These are phyloP conservation scores for Xanthoconium purpureum DNA, from an alignment of 768 basidiomycete genomes.

Conservation along the genomic window DNA sequence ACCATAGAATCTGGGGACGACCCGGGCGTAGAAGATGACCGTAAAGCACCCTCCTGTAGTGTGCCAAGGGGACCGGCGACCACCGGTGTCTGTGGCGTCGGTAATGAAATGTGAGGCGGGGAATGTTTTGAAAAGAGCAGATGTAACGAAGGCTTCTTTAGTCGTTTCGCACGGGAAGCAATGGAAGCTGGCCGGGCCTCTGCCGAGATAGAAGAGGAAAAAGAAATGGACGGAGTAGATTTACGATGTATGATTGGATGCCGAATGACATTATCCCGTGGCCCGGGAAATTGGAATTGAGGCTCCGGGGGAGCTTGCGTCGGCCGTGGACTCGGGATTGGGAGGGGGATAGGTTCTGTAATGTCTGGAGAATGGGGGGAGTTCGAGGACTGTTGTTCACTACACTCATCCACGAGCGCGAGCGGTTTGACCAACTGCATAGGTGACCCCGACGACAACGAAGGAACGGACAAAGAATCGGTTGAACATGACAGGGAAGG, in stretches of 20 bases:
- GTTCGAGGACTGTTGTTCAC: conserved; percentile 25
- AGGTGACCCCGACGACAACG: conserved; percentile 46
- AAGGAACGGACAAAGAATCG: conserved; percentile 57
- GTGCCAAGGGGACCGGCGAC: conserved; percentile 6
- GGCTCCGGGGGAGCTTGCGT: conserved; percentile 13
- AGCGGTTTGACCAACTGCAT: conserved; percentile 37
- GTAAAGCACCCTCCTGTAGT: conserved; percentile 18
- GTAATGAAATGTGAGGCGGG: conserved; percentile 41
- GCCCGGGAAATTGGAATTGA: conserved; percentile 48
- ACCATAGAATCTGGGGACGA: conserved; percentile 46
- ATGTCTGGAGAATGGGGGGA: conserved; percentile 28
- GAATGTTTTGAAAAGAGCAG: conserved; percentile 68
- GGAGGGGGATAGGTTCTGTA: conserved; percentile 28
- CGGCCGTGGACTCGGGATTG: conserved; percentile 23
- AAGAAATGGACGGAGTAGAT: conserved; percentile 35
- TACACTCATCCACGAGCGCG: conserved; percentile 31
- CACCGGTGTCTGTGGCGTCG: conserved; percentile 28
- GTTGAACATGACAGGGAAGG: conserved; percentile 56
- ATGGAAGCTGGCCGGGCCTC: conserved; percentile 38
- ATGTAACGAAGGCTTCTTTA: conserved; percentile 69
- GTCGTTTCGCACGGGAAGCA: conserved; percentile 32
- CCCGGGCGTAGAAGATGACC: conserved; percentile 29
- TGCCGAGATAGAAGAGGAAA: conserved; percentile 31
- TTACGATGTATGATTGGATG: conserved; percentile 35
- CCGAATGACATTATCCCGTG: conserved; percentile 29